Evolutionary conservation across 2,329 filamentous ascomycete genomes (phyloP), one percentile per base, ranked within the genome.

Genomic region (Xylogone sp.): DNA sequence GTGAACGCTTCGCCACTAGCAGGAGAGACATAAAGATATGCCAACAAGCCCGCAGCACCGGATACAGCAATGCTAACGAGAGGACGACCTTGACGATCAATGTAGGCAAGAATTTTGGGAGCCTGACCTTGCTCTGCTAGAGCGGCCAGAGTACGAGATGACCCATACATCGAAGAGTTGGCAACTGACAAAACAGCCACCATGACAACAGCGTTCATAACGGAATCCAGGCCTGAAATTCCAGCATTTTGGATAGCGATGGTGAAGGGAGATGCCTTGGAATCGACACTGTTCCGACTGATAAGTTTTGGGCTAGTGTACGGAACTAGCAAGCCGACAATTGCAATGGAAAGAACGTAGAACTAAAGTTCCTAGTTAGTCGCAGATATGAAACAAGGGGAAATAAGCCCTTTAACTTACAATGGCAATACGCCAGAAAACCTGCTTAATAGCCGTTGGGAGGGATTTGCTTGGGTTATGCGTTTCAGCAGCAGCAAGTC

Each of bases 201-300:
- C 67, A 97, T 83, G 66, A 97, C 96, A 53, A 97, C 90, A 19
- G 84, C 85, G 69, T 97, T 97, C 88, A 97, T 95, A 52, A 96
- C 82, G 0, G 87, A 91, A 3, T 90, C 90, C 1, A 97, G 81
- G 2, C 87, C 86, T 46, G 81, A 71, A 61, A 97, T 95, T 9
- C 89, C 87, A 3, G 91, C 90, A 56, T 90, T 86, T 61, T 87
- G 77, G 61, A 96, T 96, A 58, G 92, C 90, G 63, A 97, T 95
- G 62, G 97, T 92, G 68, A 97, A 97, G 1, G 93, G 93, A 1
- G 90, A 96, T 1, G 90, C 86, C 43, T 84, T 83, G 45, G 86
- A 82, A 66, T 91, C 83, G 48, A 79, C 81, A n/a, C 75, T 74
- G 39, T 68, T 73, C 29, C 76, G 75, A 16, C 75, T 75, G 2